Conservation (phyloP, 2,329 filamentous ascomycete species). For the Penicillium sclerotiorum region DNA sequence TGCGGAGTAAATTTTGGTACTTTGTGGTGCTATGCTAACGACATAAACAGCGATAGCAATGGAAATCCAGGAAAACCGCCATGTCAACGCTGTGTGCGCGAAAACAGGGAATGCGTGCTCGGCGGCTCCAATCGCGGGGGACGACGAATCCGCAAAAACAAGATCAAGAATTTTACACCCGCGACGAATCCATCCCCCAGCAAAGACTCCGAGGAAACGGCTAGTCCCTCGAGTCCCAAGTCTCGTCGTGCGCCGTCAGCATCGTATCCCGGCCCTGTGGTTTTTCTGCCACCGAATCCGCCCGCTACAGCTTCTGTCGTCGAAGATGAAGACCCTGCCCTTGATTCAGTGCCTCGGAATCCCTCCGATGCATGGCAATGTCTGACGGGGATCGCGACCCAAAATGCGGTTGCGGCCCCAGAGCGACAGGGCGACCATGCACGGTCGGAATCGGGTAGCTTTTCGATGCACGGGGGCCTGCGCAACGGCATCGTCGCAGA, state of each 20-base stretch:
- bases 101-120: conserved; percentile 61
- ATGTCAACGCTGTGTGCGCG: conserved; percentile 60
- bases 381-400: conserved; percentile 48
- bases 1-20: background rate
- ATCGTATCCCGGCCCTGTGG: conserved; percentile 37
- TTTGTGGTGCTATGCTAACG: conserved; percentile 24
- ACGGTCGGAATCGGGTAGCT: conserved; percentile 24
- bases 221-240: conserved; percentile 31
- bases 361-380: conserved; percentile 54
- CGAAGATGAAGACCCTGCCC: conserved; percentile 45
- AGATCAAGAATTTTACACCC: conserved; percentile 39
- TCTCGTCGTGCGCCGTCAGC: conserved; percentile 27
- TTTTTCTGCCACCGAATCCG: conserved; percentile 38
- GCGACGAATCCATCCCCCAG: conserved; percentile 24
- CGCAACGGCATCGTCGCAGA: conserved; percentile 31
- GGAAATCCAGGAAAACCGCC: conserved; percentile 55
- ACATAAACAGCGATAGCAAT: conserved; percentile 44
- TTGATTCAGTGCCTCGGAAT: conserved; percentile 48
- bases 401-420: conserved; percentile 30
- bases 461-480: conserved; percentile 29
- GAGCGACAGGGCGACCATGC: conserved; percentile 26
- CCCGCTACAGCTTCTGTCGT: conserved; percentile 35
- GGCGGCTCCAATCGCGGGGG: conserved; percentile 63
- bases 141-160: conserved; percentile 59
- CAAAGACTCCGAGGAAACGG: conserved; percentile 31